Base-by-base conservation (phyloP, 1,139 yeast species). In the Tardiomyces depauwii region DNA sequence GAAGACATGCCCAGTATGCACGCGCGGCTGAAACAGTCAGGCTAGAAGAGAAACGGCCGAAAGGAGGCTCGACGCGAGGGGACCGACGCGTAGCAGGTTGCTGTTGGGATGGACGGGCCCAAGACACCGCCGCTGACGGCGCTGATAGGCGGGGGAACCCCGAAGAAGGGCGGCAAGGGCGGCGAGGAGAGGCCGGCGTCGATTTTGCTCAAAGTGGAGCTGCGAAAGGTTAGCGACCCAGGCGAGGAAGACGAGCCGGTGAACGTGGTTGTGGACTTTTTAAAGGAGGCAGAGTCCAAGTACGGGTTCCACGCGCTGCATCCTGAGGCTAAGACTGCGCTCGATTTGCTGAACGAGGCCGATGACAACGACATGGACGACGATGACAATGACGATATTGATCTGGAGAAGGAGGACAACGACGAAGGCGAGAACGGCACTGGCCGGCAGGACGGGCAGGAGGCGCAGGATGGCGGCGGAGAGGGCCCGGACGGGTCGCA, bases 221-320 rank as follows among this genome's bases (percentile, higher is more conserved):
- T 30, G 36, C n/a, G 16, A 4, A 30, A 30, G 11, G 16, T 14
- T 4, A 5, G 16, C 16, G 36, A 13, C 3, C 4, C 36, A 5
- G 10, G 16, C 16, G 36, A 13, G 4, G 36, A 4, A 3, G 16
- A 30, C 5, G 36, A 11, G 5, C n/a, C n/a, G 16, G 36, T 5
- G 5, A 65, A 64, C 43, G 87, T 84, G 1, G 79, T 83, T 1
- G 74, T 88, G 52, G 91, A 89, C 57, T 87, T 89, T 38, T 66
- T 82, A 57, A 79, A 81, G 55, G 65, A 87, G 48, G 84, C 95
- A 2, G 95, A 88, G 59, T 89, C 84, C 46, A 84, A 84, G 62
- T 88, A 86, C 62, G 95, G 95, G 2, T 82, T 82, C 76, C 77
- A 79, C 19, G 75, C 73, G 2, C 68, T 84, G 47, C 93, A 80